Percentiles rank a stretch among this genome's conserved stretches.
Evolutionary conservation across 208 protist species (phyloP).

Genomic region (Trypanosoma caninum): DNA sequence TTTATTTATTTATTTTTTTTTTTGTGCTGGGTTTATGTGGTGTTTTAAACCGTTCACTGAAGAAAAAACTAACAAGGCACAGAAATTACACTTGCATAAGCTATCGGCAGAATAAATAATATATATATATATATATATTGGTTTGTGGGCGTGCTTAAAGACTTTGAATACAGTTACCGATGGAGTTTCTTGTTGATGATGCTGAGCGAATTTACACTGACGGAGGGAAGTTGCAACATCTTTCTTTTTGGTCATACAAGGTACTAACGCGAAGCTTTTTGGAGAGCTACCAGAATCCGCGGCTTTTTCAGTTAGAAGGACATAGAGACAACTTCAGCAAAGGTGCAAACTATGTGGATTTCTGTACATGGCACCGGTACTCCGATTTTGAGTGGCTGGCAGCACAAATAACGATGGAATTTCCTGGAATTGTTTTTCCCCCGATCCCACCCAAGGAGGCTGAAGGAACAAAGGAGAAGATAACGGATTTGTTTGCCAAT

Average conservation of each 20-base stretch:
- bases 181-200: slow-evolving; percentile 36
- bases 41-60: too few relatives aligned
- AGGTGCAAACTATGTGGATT: slow-evolving; percentile 22
- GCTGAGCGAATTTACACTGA: slow-evolving; percentile 28
- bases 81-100: too few relatives aligned
- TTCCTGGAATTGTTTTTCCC: slow-evolving; percentile 33
- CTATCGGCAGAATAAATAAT: too few relatives aligned
- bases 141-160: too few relatives aligned
- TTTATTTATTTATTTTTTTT: slow-evolving; percentile 6
- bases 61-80: too few relatives aligned
- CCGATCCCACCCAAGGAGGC: slow-evolving; percentile 31
- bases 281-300: slow-evolving; percentile 25
- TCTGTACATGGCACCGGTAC: slow-evolving; percentile 42
- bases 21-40: too few relatives aligned
- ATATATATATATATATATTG: not conserved
- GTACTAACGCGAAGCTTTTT: slow-evolving; percentile 27
- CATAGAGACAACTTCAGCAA: slow-evolving; percentile 25
- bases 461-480: slow-evolving; percentile 32
- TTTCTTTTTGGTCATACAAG: slow-evolving; percentile 39
- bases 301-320: slow-evolving; percentile 1
- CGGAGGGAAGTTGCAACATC: slow-evolving; percentile 24
- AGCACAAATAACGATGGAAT: slow-evolving; percentile 18
- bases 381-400: slow-evolving; percentile 36
- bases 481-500: slow-evolving; percentile 19
- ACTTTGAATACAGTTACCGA: too few relatives aligned